Base-by-base conservation (phyloP, 2,329 filamentous ascomycete genomes). In the Thielaviopsis euricoi region DNA sequence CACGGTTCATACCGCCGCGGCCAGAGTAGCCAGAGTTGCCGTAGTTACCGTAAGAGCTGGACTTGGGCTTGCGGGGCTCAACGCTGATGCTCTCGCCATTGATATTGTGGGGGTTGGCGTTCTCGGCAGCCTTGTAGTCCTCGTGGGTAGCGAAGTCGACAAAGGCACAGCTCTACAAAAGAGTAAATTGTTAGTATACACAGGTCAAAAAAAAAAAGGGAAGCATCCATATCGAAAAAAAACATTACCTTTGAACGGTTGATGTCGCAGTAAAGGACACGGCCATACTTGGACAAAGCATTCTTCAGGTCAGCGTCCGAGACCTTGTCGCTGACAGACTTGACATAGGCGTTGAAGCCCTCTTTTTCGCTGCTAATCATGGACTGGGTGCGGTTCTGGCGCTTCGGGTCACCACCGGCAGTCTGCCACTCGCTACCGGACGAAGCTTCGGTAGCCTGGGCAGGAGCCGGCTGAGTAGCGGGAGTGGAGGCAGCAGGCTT, bases 241-340 rank as follows among this genome's bases (percentile, higher is more conserved):
- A 13, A 6, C 68, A 72, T 61, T 70, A 95, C 90, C 86, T 95
- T 96, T 66, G 80, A 73, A 61, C 86, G 83, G 72, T 87, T 89
- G 65, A 91, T 80, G 59, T 89, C 87, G 63, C 90, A 88, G 66
- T 85, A 83, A 58, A 77, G 76, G 59, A 90, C 70, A 66, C 85
- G 79, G 62, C 87, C 85, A 64, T 84, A 89, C 64, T 83, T 81
- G 64, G 82, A 76, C 55, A 98, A 75, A 57, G 81, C 78, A 56
- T 78, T 76, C 70, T 79, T 85, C 60, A 98, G 76, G 52, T 88
- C 81, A 48, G 82, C 80, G 15, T 83, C 79, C 67, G 87, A 80
- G 56, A 98, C 84, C 73, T 89, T 90, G 37, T 95, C 89, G 54
- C 84, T 91, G 54, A 97, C 91, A 65, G 91, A 95, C 77, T 95